A percentile compares a stretch with the other conserved stretches of the same genome.
phyloP scores from a whole-genome alignment of 2,329 filamentous ascomycete genomes.

The Fusarium bulbicola region DNA sequence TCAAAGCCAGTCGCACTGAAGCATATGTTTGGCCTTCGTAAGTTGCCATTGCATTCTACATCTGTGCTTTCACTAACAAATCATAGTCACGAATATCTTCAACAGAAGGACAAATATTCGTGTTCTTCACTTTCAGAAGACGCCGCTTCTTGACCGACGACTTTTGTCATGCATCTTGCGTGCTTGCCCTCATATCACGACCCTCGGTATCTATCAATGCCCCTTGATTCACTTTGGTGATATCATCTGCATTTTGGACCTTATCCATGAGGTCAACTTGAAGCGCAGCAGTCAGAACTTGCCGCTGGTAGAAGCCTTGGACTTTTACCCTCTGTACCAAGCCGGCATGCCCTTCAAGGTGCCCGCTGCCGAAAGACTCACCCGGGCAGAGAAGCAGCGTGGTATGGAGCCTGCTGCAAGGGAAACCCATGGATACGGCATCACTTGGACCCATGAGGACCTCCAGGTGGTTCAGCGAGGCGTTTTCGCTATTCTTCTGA shows the following conservation, averaged over 20 bases:
- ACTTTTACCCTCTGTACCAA: conserved; percentile 49
- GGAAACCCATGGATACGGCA: conserved; percentile 39
- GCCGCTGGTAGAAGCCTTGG: conserved; percentile 40
- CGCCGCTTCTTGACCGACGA: conserved; percentile 46
- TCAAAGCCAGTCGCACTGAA: conserved; percentile 20
- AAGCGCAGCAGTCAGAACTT: conserved; percentile 13
- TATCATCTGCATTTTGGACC: conserved; percentile 45
- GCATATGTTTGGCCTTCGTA: conserved; percentile 30
- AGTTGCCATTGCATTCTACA: conserved; percentile 10
- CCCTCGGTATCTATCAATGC: conserved; percentile 51
- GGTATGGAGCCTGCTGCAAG: neutral
- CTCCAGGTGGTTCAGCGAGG: conserved; percentile 46
- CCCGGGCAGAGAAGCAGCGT: neutral
- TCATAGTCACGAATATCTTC: conserved; percentile 40
- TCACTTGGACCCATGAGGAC: conserved; percentile 40
- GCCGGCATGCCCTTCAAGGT: conserved; percentile 36
- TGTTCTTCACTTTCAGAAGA: conserved; percentile 45
- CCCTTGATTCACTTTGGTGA: conserved; percentile 51
- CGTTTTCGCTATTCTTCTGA: conserved; percentile 46
- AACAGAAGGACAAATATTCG: conserved; percentile 21
- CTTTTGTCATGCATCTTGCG: conserved; percentile 49
- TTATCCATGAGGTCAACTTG: conserved; percentile 49
- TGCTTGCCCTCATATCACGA: conserved; percentile 44
- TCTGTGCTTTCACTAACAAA: conserved; percentile 8
- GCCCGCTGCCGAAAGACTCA: neutral